These are phyloP conservation scores for Trichoderma guizhouense DNA, from an alignment of 2,329 filamentous ascomycete species.

Conservation along the genomic window DNA sequence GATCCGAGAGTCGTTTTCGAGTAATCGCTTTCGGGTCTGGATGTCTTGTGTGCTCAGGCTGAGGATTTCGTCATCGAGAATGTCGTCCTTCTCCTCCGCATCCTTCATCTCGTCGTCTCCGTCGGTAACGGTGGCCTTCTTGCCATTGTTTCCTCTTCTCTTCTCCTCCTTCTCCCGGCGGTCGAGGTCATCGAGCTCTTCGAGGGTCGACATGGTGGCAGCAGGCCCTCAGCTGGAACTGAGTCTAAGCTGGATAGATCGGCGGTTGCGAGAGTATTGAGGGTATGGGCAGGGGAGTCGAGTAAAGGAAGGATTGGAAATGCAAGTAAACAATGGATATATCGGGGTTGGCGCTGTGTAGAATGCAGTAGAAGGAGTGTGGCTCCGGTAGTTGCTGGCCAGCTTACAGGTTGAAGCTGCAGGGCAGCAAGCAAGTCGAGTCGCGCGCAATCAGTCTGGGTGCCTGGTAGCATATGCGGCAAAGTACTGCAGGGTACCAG, in stretches of 20 bases:
- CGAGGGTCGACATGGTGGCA: conserved; percentile 75
- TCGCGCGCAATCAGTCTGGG: conserved; percentile 21
- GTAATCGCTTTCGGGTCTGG: conserved; percentile 79
- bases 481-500: conserved; percentile 3
- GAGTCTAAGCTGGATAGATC: background rate
- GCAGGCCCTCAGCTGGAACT: conserved; percentile 3
- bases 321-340: background rate
- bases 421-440: conserved; percentile 19
- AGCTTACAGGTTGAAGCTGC: conserved; percentile 19
- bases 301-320: background rate
- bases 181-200: conserved; percentile 88
- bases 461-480: conserved; percentile 12
- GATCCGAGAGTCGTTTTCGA: conserved; percentile 97
- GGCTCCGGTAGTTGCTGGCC: conserved; percentile 11
- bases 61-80: conserved; percentile 90
- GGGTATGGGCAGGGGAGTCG: background rate
- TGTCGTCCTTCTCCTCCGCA: conserved; percentile 72
- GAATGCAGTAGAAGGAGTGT: conserved; percentile 9
- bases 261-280: background rate
- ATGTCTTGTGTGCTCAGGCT: conserved; percentile 93
- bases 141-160: conserved; percentile 34
- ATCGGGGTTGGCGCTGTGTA: background rate
- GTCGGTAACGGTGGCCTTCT: conserved; percentile 39
- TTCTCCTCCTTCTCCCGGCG: conserved; percentile 74
- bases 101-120: conserved; percentile 87